A percentile compares a stretch with the other conserved stretches of the same genome.
phyloP scores from a whole-genome alignment of 805 yeast species.

The Millerozyma miso region DNA sequence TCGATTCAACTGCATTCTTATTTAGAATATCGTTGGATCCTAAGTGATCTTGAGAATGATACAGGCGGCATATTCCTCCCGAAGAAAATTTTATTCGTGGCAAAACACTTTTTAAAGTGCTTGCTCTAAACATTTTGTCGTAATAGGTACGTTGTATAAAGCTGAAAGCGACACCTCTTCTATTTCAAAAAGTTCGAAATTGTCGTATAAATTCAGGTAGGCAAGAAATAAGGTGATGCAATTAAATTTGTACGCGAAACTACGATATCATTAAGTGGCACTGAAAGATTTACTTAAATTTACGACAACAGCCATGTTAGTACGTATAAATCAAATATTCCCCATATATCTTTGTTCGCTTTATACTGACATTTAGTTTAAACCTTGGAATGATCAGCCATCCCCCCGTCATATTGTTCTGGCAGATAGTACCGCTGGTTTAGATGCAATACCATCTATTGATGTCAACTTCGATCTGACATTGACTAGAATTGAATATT shows the following conservation, averaged over 20 bases:
- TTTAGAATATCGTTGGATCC: constrained; percentile 30
- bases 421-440: constrained; percentile 29
- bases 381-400: constrained; percentile 47
- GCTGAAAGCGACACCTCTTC: too few relatives aligned
- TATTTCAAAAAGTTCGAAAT: too few relatives aligned
- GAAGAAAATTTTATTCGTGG: neutral
- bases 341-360: too few relatives aligned
- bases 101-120: neutral
- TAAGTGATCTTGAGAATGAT: constrained; percentile 37
- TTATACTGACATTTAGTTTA: constrained; percentile 28
- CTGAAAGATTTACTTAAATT: too few relatives aligned
- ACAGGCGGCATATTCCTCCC: constrained; percentile 7
- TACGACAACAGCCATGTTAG: constrained; percentile 12
- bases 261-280: neutral
- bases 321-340: constrained; percentile 13
- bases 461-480: constrained; percentile 12
- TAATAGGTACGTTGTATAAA: too few relatives aligned
- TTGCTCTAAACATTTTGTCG: neutral
- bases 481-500: constrained; percentile 13
- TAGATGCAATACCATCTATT: constrained; percentile 25
- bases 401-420: constrained; percentile 51
- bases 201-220: too few relatives aligned
- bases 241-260: neutral
- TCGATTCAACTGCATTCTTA: constrained; percentile 32
- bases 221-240: neutral